Base-by-base conservation (phyloP, 805 yeast species). In the Candida dendrica region DNA sequence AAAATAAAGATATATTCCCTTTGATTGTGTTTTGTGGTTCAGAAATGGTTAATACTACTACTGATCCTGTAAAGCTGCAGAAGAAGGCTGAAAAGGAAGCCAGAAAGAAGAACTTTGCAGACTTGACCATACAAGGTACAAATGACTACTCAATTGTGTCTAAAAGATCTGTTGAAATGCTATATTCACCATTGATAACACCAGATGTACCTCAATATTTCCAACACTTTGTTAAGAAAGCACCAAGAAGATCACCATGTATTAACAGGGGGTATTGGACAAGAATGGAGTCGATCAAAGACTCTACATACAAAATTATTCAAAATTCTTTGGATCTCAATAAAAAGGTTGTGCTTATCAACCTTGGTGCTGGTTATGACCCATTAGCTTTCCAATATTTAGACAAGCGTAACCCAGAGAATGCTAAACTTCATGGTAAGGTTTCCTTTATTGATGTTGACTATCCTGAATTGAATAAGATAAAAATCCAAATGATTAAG, bases 211-310 rank as follows among this genome's bases (percentile, higher is more conserved):
- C 49, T 58, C 70, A 41, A 9, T 84, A 81, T 66, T 84, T 86
- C 55, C 71, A 77, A 43, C 68, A 71, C 48, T 85, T 85, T 61
- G 95, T 86, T 3, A 71, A 72, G 27, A 79, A 77, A 45, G 71
- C 77, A 2, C 77, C 77, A 39, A 66, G 90, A 56, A 64, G 95
- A 37, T 79, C 91, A 0, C 95, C 95, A 0, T 80, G 84, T 4
- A 84, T 85, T 32, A 86, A 86, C 53, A 64, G 95, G 49, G 95
- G 95, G 0, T 85, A 85, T 59, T 85, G 93, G 90, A 65, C 83
- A 10, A 66, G 95, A 44, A 79, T 85, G 78, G 79, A 81, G 50
- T 77, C 86, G 3, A 79, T 86, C 39, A 71, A 75, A 46, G 66
- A 68, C 34, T 60, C 75, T 33, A 65, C 84, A 13, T 61, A 66